Conservation (phyloP, 257 asterid genomes). For the Solanum habrochaites region DNA sequence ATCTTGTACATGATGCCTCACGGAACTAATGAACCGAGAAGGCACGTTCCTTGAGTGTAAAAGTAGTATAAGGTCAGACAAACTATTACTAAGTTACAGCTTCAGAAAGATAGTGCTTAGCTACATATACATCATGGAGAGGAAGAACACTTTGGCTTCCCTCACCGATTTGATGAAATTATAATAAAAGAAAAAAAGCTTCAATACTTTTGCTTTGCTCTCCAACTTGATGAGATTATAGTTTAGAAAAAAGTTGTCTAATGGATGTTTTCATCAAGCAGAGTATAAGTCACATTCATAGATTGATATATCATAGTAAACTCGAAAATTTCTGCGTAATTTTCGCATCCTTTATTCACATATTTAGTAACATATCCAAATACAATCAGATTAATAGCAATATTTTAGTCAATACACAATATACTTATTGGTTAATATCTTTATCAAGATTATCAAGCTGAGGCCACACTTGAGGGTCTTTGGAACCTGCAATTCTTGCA, state of each 20-base stretch:
- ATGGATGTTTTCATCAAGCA: not conserved
- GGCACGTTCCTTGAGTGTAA: not conserved
- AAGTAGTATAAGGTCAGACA: not conserved
- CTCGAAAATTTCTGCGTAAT: not conserved
- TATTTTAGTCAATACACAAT: not conserved
- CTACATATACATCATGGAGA: not conserved
- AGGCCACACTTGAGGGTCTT: conserved; percentile 27
- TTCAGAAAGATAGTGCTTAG: not conserved
- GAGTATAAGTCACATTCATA: not conserved
- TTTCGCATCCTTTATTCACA: not conserved
- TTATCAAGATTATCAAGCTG: not conserved
- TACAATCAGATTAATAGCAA: not conserved
- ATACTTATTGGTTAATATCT: not conserved
- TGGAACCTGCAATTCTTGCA: conserved; percentile 47
- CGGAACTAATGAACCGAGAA: not conserved
- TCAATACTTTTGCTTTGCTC: not conserved
- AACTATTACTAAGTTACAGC: not conserved
- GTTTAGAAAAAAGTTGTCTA: not conserved
- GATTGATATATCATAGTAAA: not conserved
- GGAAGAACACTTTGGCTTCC: not conserved
- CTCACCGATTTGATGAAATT: not conserved
- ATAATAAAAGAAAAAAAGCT: not conserved
- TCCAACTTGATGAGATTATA: not conserved
- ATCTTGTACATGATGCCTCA: conserved; percentile 42
- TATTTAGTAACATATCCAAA: not conserved